These are phyloP conservation scores for Naegleria fowleri DNA, from an alignment of 208 protist species.

Conservation along the genomic window DNA sequence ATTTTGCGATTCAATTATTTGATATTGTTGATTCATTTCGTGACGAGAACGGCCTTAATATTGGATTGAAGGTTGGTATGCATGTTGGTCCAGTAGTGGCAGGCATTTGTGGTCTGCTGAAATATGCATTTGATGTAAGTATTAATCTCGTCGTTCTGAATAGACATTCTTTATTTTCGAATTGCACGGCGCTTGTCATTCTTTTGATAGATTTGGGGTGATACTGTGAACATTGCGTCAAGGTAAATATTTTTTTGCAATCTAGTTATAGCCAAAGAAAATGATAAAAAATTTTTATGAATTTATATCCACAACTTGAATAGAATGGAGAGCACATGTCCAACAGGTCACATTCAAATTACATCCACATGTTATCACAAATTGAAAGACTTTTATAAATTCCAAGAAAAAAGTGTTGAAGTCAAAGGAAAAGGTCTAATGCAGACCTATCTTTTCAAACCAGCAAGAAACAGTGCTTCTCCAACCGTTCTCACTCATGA, in stretches of 20 bases:
- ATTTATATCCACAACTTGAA: too few species aligned
- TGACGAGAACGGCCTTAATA: not conserved
- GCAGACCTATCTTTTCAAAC: conserved; percentile 45
- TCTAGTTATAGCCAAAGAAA: too few species aligned
- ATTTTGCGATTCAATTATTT: not conserved
- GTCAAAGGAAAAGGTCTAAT: conserved; percentile 52
- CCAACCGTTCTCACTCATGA: too few species aligned
- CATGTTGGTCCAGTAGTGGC: not conserved
- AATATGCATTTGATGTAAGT: not conserved
- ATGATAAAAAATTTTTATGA: too few species aligned
- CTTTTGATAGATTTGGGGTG: not conserved
- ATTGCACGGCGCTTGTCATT: too few species aligned
- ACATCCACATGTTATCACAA: not conserved
- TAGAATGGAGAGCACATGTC: not conserved
- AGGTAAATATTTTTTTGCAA: too few species aligned
- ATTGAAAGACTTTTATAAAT: conserved; percentile 29
- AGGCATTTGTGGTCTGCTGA: not conserved
- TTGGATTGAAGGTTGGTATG: not conserved
- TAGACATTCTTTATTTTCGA: too few species aligned
- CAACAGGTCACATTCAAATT: conserved; percentile 8
- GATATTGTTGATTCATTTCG: not conserved
- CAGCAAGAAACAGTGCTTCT: not conserved
- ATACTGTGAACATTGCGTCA: not conserved
- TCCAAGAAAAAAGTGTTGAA: conserved; percentile 43
- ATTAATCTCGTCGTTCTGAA: too few species aligned